Percentiles rank a stretch among this genome's conserved stretches.
Evolutionary conservation across 2,329 filamentous ascomycete species (phyloP).

Genomic region (Calycina marina): DNA sequence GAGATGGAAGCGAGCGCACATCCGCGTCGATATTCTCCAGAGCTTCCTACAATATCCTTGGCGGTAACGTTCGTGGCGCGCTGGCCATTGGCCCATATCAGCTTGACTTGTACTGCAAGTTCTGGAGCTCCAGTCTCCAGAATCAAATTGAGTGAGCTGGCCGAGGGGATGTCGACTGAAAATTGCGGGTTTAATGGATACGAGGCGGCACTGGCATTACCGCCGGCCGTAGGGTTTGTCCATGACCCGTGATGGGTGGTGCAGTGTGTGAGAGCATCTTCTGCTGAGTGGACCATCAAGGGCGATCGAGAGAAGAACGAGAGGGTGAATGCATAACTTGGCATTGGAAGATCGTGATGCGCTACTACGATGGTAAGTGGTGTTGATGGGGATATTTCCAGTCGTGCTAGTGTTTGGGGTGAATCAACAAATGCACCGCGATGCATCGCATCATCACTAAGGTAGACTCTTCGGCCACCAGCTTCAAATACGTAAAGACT

Average conservation of each 20-base stretch:
- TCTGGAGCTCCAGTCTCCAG: conserved; percentile 53
- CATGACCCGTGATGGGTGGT: conserved; percentile 51
- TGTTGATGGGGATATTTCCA: conserved; percentile 38
- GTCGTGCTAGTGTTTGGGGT: conserved; percentile 72
- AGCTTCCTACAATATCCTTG: conserved; percentile 68
- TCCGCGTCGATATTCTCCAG: conserved; percentile 76
- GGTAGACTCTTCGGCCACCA: conserved; percentile 54
- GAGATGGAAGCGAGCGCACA: conserved; percentile 54
- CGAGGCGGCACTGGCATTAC: conserved; percentile 59
- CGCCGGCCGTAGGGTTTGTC: conserved; percentile 69
- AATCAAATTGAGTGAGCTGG: conserved; percentile 55
- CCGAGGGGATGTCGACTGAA: conserved; percentile 40
- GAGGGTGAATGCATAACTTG: conserved; percentile 71
- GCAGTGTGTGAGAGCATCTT: conserved; percentile 23
- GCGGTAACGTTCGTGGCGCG: conserved; percentile 55
- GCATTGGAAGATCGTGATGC: conserved; percentile 61
- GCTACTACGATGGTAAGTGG: conserved; percentile 52
- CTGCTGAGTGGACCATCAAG: conserved; percentile 46
- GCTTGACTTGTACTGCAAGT: conserved; percentile 68
- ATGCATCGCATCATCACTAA: conserved; percentile 56
- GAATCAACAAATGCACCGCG: conserved; percentile 85
- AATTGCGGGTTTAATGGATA: conserved; percentile 88
- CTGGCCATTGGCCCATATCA: conserved; percentile 64
- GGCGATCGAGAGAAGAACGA: conserved; percentile 60
- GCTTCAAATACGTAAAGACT: conserved; percentile 70